Base-by-base conservation (phyloP, 202 grass and related monocot species). In the Panicum hallii region DNA sequence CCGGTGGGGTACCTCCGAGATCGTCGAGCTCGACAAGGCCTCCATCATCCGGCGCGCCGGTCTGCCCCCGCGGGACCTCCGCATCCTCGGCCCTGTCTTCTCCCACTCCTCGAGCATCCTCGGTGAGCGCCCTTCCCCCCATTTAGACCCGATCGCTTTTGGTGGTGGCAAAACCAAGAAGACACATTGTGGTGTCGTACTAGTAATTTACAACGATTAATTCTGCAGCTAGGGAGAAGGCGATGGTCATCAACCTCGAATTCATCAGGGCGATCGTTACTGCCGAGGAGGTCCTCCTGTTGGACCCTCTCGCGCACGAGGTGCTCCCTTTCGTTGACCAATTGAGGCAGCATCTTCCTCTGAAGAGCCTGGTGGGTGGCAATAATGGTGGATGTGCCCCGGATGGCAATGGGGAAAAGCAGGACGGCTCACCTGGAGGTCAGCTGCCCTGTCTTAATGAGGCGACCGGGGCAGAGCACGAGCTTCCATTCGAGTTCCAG, bases 401-500 rank as follows among this genome's bases (percentile, higher is more conserved):
- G 52, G 72, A 67, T 72, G 63, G 47, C 46, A 69, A 87, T 77
- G 72, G 34, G 40, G 80, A 41, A 38, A 90, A 81, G 3, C 86
- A 84, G 40, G 78, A 67, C 7, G 78, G 74, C 61, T 85, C 79
- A 2, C 78, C 71, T 79, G 77, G 70, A 75, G 80, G 65, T 75
- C 85, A 84, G 23, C 45, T 77, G 47, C 79, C 88, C 34, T 65
- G 62, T 75, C 50, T 90, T 53, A 95, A 95, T 22, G 86, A 87
- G 85, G 80, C 81, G 3, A 89, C 89, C 0, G 81, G 90, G 38
- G 86, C 81, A 70, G 93, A 93, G 83, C 88, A 89, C 7, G 91
- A 96, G 75, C 75, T 99, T 65, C 91, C 97, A 3, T 99, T 99
- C 57, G 97, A 99, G 80, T 99, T 99, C 77, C 97, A 99, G 82